Conservation (phyloP, 2,329 filamentous ascomycete genomes). For the Coniochaeta sp. region DNA sequence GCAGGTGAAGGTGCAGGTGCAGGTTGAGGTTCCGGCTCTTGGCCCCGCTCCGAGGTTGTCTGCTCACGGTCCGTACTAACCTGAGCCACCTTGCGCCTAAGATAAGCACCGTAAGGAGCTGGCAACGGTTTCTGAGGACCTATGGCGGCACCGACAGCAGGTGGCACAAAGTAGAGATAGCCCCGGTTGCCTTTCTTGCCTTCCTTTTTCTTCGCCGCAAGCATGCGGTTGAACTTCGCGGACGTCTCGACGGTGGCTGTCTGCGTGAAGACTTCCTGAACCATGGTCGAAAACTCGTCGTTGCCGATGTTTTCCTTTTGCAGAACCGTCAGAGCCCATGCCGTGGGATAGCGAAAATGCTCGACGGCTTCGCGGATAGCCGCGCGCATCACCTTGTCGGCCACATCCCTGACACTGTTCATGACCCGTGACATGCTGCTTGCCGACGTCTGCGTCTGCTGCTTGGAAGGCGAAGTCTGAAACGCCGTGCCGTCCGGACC, state of each 20-base stretch:
- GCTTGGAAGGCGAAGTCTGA: slow-evolving; percentile 15
- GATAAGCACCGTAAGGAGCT: slow-evolving; percentile 42
- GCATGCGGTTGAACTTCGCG: slow-evolving; percentile 41
- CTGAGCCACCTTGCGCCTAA: slow-evolving; percentile 31
- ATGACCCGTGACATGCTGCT: slow-evolving; percentile 11
- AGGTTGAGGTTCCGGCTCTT: not conserved
- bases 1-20: not conserved
- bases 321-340: slow-evolving; percentile 52
- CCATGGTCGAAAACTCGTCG: slow-evolving; percentile 45
- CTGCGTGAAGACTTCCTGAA: slow-evolving; percentile 52
- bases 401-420: slow-evolving; percentile 32
- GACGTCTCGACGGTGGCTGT: slow-evolving; percentile 46
- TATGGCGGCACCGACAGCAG: slow-evolving; percentile 33
- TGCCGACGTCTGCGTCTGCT: slow-evolving; percentile 7
- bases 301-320: slow-evolving; percentile 52
- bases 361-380: slow-evolving; percentile 53
- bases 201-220: slow-evolving; percentile 49
- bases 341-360: slow-evolving; percentile 52
- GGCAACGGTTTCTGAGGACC: slow-evolving; percentile 37
- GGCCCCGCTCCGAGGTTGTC: not conserved
- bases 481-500: slow-evolving; percentile 5
- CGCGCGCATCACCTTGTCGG: slow-evolving; percentile 46
- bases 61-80: slow-evolving; percentile 6
- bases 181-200: slow-evolving; percentile 46
- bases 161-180: slow-evolving; percentile 47